A percentile compares a stretch with the other conserved stretches of the same genome.
Conservation (phyloP, 1,284 basidiomycete genomes). For the Ganoderma meredithae region DNA sequence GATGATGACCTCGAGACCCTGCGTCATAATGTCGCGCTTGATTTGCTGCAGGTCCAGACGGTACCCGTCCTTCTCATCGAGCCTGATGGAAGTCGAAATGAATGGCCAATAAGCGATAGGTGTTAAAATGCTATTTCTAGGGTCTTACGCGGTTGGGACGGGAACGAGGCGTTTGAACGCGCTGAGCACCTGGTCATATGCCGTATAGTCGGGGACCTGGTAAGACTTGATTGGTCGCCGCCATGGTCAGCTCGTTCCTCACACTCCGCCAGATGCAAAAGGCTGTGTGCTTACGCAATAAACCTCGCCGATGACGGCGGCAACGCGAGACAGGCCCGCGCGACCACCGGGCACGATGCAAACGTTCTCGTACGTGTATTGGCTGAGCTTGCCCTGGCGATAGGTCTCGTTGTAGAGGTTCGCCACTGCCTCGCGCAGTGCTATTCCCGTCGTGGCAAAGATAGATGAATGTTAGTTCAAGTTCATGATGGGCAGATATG, state of each 20-base stretch:
- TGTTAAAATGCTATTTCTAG: background rate
- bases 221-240: constrained; percentile 60
- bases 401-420: constrained; percentile 90
- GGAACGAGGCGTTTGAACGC: constrained; percentile 91
- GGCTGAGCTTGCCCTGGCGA: constrained; percentile 77
- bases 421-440: constrained; percentile 78
- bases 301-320: constrained; percentile 88
- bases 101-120: background rate
- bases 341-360: constrained; percentile 93
- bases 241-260: background rate
- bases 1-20: constrained; percentile 87
- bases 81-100: background rate
- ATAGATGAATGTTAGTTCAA: background rate
- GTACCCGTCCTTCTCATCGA: constrained; percentile 58
- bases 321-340: constrained; percentile 88
- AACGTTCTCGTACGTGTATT: constrained; percentile 92
- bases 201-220: constrained; percentile 90
- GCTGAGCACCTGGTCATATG: constrained; percentile 84
- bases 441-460: constrained; percentile 29
- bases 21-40: constrained; percentile 78
- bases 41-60: constrained; percentile 78
- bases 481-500: constrained; percentile 21
- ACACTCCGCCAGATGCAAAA: background rate
- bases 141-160: constrained; percentile 80
- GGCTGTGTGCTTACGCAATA: constrained; percentile 61